Evolutionary conservation across 371 early-diverging fungal genomes (phyloP).

Genomic region (Gilbertella persicaria): DNA sequence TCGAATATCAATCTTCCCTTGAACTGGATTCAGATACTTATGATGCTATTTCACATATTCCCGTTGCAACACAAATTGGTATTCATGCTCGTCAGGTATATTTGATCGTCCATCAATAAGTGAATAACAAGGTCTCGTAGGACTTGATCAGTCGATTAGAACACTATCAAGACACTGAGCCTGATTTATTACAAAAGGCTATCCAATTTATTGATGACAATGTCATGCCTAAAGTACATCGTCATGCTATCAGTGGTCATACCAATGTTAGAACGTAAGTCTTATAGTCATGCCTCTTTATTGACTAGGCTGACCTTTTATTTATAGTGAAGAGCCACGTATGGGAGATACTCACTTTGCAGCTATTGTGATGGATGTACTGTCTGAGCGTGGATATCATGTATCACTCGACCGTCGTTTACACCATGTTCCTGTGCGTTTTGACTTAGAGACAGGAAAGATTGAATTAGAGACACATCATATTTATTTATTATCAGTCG

Average conservation of each 20-base stretch:
- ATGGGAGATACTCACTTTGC: constrained; percentile 56
- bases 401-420: constrained; percentile 61
- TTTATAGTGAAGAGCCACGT: constrained; percentile 46
- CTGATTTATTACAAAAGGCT: constrained; percentile 49
- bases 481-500: constrained; percentile 59
- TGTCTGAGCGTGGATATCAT: constrained; percentile 69
- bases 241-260: constrained; percentile 68
- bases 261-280: constrained; percentile 64
- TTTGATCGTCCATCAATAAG: no score
- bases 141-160: constrained; percentile 64
- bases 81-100: constrained; percentile 61
- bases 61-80: constrained; percentile 65
- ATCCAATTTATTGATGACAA: constrained; percentile 58
- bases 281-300: background rate
- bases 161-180: constrained; percentile 62
- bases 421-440: constrained; percentile 57
- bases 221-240: constrained; percentile 56
- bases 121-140: constrained; percentile 32
- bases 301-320: no score
- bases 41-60: constrained; percentile 68
- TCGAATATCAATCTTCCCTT: constrained; percentile 68
- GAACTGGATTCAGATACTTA: constrained; percentile 65
- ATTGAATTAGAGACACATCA: constrained; percentile 60
- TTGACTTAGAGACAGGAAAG: constrained; percentile 62
- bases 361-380: constrained; percentile 65